Conservation (phyloP, 768 basidiomycete species). For the Phaffia australis region DNA sequence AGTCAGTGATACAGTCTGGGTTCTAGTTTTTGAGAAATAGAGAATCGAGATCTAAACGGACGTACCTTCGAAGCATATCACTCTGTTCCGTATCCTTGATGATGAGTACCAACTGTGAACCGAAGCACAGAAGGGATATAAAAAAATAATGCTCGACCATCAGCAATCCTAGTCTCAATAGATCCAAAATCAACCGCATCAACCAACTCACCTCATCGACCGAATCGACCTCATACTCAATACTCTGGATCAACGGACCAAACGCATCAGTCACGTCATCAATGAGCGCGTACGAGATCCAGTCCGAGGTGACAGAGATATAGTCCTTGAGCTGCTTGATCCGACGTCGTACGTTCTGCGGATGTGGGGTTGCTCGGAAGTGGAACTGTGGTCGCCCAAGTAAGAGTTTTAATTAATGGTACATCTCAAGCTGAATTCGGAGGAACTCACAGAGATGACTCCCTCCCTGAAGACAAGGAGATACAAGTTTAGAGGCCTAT, state of each 20-base stretch:
- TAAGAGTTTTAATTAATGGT: constrained; percentile 2
- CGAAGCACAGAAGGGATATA: too few species aligned
- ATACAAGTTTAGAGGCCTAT: constrained; percentile 86
- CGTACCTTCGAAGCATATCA: constrained; percentile 78
- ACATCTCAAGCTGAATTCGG: not conserved
- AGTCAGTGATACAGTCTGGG: too few species aligned
- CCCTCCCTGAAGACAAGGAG: constrained; percentile 98
- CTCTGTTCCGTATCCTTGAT: constrained; percentile 91
- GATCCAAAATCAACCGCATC: too few species aligned
- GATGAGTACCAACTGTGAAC: constrained; percentile 46
- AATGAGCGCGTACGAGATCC: constrained; percentile 98
- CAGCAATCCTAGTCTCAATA: not conserved
- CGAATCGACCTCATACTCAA: constrained; percentile 98
- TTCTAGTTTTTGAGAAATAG: too few species aligned
- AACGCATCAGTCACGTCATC: constrained; percentile 99
- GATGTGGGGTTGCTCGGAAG: constrained; percentile 92
- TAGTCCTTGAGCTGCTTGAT: constrained; percentile 99
- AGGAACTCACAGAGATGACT: constrained; percentile 65
- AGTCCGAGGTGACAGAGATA: constrained; percentile 95
- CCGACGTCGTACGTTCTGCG: constrained; percentile 91
- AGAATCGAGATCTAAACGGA: not conserved
- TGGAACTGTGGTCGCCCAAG: constrained; percentile 58
- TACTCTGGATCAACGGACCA: constrained; percentile 93
- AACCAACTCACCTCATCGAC: constrained; percentile 80
- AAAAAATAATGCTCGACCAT: too few species aligned